These are phyloP conservation scores for Pythium rhizo-oryzae DNA, from an alignment of 352 stramenopile genomes.

Conservation along the genomic window DNA sequence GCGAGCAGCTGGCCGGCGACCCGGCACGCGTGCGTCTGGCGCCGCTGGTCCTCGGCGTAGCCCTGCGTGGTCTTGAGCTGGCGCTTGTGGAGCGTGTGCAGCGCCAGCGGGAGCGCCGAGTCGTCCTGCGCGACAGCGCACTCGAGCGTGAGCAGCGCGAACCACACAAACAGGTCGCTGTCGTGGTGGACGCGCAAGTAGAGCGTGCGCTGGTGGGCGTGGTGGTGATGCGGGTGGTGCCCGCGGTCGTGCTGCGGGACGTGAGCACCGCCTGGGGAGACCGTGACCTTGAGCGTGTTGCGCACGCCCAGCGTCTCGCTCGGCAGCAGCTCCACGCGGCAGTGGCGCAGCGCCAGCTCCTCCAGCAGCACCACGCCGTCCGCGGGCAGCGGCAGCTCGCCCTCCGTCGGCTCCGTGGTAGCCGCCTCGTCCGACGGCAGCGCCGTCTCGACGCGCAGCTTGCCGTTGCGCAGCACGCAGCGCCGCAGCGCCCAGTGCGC, in stretches of 20 bases:
- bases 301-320: constrained; percentile 35
- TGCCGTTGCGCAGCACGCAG: constrained; percentile 42
- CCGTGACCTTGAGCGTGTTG: constrained; percentile 55
- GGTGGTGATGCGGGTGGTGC: not conserved
- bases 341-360: constrained; percentile 37
- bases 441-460: constrained; percentile 33
- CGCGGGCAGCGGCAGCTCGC: too few species aligned
- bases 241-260: not conserved
- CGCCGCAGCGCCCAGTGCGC: constrained; percentile 42
- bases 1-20: constrained; percentile 36
- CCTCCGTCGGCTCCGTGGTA: not conserved
- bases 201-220: constrained; percentile 12
- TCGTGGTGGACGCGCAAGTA: constrained; percentile 51
- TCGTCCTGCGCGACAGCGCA: constrained; percentile 51
- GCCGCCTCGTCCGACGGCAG: not conserved
- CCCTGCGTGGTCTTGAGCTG: constrained; percentile 20
- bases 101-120: constrained; percentile 39
- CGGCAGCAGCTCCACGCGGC: constrained; percentile 47
- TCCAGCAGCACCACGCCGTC: not conserved
- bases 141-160: constrained; percentile 56
- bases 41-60: constrained; percentile 38
- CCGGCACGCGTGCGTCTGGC: constrained; percentile 39
- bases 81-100: constrained; percentile 27
- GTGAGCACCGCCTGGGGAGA: constrained; percentile 2
- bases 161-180: constrained; percentile 58